phyloP scores from a whole-genome alignment of 257 asterid species.

The Nicotiana benthamiana region DNA sequence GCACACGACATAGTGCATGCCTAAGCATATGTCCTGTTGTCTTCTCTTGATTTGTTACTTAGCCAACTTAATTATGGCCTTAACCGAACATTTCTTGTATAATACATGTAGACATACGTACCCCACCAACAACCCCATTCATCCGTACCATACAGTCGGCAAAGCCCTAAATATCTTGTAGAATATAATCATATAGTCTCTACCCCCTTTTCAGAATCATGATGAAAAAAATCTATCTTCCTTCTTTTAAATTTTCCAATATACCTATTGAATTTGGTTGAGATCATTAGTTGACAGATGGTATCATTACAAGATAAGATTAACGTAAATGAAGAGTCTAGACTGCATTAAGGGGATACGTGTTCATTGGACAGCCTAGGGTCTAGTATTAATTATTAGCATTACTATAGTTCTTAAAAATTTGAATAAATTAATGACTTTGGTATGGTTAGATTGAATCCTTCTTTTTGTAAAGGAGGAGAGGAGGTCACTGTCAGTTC shows the following conservation, averaged over 20 bases:
- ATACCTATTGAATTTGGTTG: not conserved
- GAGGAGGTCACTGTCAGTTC: not conserved
- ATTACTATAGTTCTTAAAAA: not conserved
- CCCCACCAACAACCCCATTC: not conserved
- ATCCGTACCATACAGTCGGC: slow-evolving; percentile 6
- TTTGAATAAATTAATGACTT: not conserved
- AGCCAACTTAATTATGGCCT: not conserved
- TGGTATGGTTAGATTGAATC: not conserved
- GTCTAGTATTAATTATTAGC: not conserved
- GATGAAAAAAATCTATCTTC: not conserved
- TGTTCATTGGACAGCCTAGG: not conserved
- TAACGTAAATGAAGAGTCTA: not conserved
- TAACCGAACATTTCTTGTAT: not conserved
- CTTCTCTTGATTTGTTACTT: not conserved
- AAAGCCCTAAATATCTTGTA: not conserved
- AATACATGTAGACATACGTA: not conserved
- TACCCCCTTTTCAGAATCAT: not conserved
- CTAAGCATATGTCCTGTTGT: slow-evolving; percentile 6
- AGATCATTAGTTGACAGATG: too few relatives aligned
- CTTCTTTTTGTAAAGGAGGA: not conserved
- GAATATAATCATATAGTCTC: not conserved
- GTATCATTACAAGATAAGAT: too few relatives aligned
- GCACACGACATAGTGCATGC: slow-evolving; percentile 29
- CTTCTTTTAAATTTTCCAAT: not conserved
- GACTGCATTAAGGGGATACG: not conserved